These are phyloP conservation scores for Gaeumannomyces sp. DNA, from an alignment of 2,329 filamentous ascomycete genomes.

Conservation along the genomic window DNA sequence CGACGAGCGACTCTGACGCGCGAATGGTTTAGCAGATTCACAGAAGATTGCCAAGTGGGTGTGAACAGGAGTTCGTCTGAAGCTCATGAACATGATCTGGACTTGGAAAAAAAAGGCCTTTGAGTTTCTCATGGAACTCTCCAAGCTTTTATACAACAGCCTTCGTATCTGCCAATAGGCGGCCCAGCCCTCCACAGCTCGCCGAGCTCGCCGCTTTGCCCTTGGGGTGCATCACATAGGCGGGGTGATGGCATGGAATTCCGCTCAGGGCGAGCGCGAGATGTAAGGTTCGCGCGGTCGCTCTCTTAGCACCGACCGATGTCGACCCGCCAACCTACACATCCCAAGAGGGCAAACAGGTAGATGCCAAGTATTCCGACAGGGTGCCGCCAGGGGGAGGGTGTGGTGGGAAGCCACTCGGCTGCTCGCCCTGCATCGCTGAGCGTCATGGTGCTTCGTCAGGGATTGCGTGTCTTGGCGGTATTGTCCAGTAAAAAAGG, in stretches of 20 bases:
- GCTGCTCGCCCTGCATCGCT: too few relatives aligned
- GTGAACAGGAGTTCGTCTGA: neutral
- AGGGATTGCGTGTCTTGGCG: neutral
- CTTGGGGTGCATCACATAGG: too few relatives aligned
- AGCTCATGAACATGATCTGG: neutral
- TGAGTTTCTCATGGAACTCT: neutral
- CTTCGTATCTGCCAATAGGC: too few relatives aligned
- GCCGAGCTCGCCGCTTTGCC: neutral
- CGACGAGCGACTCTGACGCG: too few relatives aligned
- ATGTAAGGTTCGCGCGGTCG: neutral
- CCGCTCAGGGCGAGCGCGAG: too few relatives aligned
- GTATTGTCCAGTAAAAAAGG: too few relatives aligned
- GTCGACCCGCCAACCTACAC: neutral
- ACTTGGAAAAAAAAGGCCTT: neutral
- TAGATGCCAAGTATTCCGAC: neutral
- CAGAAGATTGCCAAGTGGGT: neutral
- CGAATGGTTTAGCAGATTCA: too few relatives aligned
- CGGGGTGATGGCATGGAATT: neutral
- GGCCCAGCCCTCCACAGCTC: neutral
- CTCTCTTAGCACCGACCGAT: neutral
- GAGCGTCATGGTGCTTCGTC: neutral
- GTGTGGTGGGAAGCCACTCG: too few relatives aligned
- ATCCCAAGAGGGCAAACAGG: neutral
- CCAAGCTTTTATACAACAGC: neutral
- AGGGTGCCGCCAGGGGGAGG: neutral